These are phyloP conservation scores for Monilinia fructicola DNA, from an alignment of 2,329 filamentous ascomycete species.

Conservation along the genomic window DNA sequence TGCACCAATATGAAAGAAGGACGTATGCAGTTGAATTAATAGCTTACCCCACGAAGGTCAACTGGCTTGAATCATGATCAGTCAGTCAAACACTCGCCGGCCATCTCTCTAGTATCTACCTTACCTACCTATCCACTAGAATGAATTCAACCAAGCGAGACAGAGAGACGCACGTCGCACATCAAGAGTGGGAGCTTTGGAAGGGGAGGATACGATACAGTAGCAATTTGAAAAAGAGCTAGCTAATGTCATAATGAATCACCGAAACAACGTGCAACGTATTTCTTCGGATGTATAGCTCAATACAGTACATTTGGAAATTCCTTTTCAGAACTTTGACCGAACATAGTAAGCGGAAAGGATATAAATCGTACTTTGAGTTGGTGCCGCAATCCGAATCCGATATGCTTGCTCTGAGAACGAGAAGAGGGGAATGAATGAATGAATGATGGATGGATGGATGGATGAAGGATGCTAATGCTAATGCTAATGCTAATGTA, in stretches of 20 bases:
- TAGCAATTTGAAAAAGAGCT: too few species aligned
- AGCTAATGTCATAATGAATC: too few species aligned
- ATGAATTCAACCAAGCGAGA: constrained; percentile 27
- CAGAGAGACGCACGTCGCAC: not conserved
- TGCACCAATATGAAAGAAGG: not conserved
- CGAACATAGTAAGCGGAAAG: constrained; percentile 7
- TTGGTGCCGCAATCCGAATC: constrained; percentile 7
- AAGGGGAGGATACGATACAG: not conserved
- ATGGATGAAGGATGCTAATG: not conserved
- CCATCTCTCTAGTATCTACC: too few species aligned
- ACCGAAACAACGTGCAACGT: constrained; percentile 9
- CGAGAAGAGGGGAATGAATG: too few species aligned
- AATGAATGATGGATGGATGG: too few species aligned
- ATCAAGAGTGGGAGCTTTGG: not conserved
- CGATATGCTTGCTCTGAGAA: not conserved
- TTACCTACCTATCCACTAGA: not conserved
- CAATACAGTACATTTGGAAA: not conserved
- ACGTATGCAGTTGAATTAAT: not conserved
- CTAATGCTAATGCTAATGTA: too few species aligned
- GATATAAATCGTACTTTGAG: not conserved
- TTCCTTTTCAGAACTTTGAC: not conserved
- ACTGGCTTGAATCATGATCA: not conserved
- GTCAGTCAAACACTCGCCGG: not conserved
- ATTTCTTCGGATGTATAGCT: not conserved
- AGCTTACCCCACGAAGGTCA: constrained; percentile 9